These are phyloP conservation scores for Quercus ilex DNA, from an alignment of 306 rosid species.

Conservation along the genomic window DNA sequence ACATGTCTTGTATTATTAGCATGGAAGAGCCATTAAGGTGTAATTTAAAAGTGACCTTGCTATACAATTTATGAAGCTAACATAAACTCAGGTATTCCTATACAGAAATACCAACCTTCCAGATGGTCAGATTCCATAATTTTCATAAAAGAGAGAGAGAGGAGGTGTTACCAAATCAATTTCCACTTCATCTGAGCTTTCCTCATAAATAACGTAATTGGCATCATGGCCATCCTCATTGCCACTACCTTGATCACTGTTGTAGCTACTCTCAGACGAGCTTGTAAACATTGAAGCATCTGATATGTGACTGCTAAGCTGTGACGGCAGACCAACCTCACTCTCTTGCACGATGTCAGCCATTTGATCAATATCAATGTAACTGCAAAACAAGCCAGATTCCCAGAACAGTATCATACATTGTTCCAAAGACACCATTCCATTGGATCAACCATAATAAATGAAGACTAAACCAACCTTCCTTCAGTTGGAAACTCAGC, in stretches of 20 bases:
- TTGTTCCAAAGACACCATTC: conserved; percentile 8
- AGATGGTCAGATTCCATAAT: neutral
- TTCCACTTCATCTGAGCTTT: conserved; percentile 89
- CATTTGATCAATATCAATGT: conserved; percentile 61
- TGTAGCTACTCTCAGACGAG: conserved; percentile 89
- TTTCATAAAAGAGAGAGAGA: neutral
- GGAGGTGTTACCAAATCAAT: conserved; percentile 43
- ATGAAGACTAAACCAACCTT: conserved; percentile 54
- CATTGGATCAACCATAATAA: conserved; percentile 6
- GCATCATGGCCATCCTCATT: conserved; percentile 83
- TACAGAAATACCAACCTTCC: neutral
- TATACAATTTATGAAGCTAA: neutral
- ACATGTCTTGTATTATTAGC: neutral
- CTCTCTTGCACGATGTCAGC: conserved; percentile 63
- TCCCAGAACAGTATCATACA: conserved; percentile 8
- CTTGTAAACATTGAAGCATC: conserved; percentile 74
- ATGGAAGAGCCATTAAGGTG: neutral
- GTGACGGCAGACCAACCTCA: conserved; percentile 67
- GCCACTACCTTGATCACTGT: conserved; percentile 93
- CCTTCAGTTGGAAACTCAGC: conserved; percentile 94
- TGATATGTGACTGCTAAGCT: conserved; percentile 62
- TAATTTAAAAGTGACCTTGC: neutral
- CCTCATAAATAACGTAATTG: conserved; percentile 54
- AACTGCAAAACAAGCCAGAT: conserved; percentile 58
- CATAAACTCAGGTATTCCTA: neutral